A percentile compares a stretch with the other conserved stretches of the same genome.
phyloP scores from a whole-genome alignment of 1,284 basidiomycete genomes.

The Rhizoctonia solani region DNA sequence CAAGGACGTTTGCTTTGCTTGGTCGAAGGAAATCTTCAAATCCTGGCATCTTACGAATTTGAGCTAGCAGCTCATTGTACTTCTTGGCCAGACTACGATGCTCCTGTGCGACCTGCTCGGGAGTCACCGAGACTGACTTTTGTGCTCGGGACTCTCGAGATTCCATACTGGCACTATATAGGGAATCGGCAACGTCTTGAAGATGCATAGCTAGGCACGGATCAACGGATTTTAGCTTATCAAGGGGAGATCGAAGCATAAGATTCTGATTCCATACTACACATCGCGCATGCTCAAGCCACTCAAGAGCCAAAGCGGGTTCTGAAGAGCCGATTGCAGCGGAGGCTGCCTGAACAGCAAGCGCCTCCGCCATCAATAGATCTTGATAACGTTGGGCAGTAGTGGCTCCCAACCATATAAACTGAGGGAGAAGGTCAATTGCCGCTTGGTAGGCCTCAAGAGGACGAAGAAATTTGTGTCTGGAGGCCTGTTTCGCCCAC shows the following conservation, averaged over 20 bases:
- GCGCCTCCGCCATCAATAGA: background rate
- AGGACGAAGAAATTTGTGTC: background rate
- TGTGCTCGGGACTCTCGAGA: background rate
- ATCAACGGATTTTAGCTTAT: background rate
- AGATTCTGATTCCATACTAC: background rate
- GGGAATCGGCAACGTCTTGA: background rate
- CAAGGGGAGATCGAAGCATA: background rate
- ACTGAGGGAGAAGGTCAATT: background rate
- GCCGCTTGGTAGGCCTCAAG: background rate
- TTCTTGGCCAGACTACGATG: background rate
- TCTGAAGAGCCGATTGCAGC: background rate
- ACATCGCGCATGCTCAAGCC: background rate
- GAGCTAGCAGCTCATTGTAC: background rate
- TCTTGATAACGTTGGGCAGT: background rate
- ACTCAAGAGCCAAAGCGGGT: background rate
- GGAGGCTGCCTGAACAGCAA: background rate
- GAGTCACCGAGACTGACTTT: background rate
- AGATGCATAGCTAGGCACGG: background rate
- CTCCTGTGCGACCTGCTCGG: background rate
- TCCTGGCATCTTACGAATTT: constrained; percentile 1
- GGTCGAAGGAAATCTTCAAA: constrained; percentile 4
- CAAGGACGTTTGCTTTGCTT: background rate
- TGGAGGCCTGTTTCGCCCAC: background rate
- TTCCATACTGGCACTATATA: background rate
- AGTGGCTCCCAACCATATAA: background rate